Percentiles rank a stretch among this genome's conserved stretches.
Evolutionary conservation across 1,139 yeast species (phyloP).

Genomic region (Taphrina wiesneri): DNA sequence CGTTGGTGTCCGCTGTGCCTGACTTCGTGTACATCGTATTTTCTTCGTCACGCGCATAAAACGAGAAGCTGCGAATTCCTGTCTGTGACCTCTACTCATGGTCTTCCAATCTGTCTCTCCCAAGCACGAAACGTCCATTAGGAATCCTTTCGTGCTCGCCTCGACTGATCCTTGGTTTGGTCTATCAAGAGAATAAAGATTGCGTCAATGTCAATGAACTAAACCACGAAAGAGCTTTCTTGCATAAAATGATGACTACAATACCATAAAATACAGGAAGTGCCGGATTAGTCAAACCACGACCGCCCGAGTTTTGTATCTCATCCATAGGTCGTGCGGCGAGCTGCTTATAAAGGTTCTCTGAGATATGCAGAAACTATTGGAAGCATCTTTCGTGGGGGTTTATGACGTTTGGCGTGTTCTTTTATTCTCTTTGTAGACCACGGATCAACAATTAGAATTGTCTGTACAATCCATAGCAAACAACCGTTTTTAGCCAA

Average conservation of each 20-base stretch:
- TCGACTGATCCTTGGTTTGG: no score
- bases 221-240: not conserved
- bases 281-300: slow-evolving; percentile 28
- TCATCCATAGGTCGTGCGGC: slow-evolving; percentile 15
- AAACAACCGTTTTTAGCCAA: no score
- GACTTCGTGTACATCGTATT: not conserved
- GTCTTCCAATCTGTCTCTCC: no score
- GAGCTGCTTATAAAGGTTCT: slow-evolving; percentile 28
- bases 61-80: not conserved
- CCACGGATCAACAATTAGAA: not conserved
- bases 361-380: not conserved
- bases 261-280: slow-evolving; percentile 19
- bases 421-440: not conserved
- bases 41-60: not conserved
- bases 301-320: slow-evolving; percentile 27
- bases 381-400: not conserved
- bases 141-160: no score
- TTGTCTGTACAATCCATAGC: not conserved
- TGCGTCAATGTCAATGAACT: not conserved
- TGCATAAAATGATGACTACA: slow-evolving; percentile 16
- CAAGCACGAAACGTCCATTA: no score
- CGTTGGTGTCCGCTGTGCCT: slow-evolving; percentile 2
- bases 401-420: not conserved
- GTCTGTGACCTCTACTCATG: not conserved
- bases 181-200: slow-evolving; percentile 2